phyloP scores from a whole-genome alignment of 2,329 filamentous ascomycete genomes.

The Pezicula rhizophila region DNA sequence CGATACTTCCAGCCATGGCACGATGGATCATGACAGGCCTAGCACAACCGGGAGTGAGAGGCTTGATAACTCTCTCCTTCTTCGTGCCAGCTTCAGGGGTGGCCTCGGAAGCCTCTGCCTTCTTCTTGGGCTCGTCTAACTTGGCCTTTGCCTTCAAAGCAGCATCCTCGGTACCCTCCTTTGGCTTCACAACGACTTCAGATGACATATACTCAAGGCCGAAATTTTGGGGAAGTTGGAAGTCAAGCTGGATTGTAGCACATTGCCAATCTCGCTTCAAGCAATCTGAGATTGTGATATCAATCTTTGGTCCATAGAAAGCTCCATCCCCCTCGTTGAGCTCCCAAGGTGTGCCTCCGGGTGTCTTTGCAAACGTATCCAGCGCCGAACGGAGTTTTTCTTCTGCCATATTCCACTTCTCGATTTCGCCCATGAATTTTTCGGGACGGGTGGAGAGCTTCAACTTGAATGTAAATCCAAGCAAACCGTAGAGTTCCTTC shows the following conservation, averaged over 20 bases:
- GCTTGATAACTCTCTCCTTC: conserved; percentile 38
- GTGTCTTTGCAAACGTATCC: conserved; percentile 60
- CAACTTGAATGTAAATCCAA: conserved; percentile 87
- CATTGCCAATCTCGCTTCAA: conserved; percentile 81
- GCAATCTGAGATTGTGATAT: conserved; percentile 89
- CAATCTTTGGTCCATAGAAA: conserved; percentile 98
- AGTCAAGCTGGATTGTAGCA: conserved; percentile 91
- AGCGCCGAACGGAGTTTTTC: conserved; percentile 72
- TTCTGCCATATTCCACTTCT: conserved; percentile 88
- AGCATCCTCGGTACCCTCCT: conserved; percentile 28
- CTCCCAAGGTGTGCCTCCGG: conserved; percentile 68
- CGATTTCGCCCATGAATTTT: conserved; percentile 79
- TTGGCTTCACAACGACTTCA: conserved; percentile 46
- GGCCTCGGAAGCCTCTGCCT: conserved; percentile 30
- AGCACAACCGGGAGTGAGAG: conserved; percentile 62
- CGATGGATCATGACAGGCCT: conserved; percentile 84
- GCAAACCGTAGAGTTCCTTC: conserved; percentile 69
- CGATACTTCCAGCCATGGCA: conserved; percentile 69
- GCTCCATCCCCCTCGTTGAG: conserved; percentile 92
- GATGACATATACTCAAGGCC: conserved; percentile 80
- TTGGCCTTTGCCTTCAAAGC: conserved; percentile 34
- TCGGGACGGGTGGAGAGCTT: conserved; percentile 89
- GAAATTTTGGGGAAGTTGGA: conserved; percentile 80
- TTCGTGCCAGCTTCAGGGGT: conserved; percentile 32
- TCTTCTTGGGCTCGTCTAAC: conserved; percentile 33